Conservation (phyloP, 345 rosid genomes). For the Barbarea vulgaris region DNA sequence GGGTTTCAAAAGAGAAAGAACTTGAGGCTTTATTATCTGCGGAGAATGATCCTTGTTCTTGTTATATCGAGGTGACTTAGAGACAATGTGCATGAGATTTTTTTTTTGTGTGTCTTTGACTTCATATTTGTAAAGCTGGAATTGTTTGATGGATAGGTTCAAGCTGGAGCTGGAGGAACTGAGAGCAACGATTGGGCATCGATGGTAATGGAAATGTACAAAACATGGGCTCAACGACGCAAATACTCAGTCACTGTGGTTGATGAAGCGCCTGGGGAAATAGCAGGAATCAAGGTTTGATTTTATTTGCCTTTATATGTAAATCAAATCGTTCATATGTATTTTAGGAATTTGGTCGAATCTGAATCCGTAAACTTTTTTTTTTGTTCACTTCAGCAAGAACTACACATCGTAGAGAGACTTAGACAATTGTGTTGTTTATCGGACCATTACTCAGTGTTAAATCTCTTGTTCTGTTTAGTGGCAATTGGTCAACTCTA, state of each 20-base stretch:
- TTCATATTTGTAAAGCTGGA: neutral
- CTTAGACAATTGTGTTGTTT: neutral
- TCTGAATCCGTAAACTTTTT: neutral
- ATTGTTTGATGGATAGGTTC: constrained; percentile 55
- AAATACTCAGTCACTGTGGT: constrained; percentile 67
- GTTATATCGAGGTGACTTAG: constrained; percentile 75
- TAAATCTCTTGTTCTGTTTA: neutral
- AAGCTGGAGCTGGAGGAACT: constrained; percentile 98
- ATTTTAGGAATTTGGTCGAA: neutral
- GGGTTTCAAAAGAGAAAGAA: constrained; percentile 77
- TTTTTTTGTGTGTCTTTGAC: constrained; percentile 13
- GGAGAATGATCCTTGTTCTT: constrained; percentile 77
- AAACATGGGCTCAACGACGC: constrained; percentile 72
- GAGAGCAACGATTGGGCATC: constrained; percentile 99
- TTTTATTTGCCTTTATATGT: neutral
- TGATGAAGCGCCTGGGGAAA: constrained; percentile 90
- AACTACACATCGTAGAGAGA: constrained; percentile 4
- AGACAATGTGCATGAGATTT: constrained; percentile 7
- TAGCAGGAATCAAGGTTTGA: constrained; percentile 92
- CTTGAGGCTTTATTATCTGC: constrained; percentile 85
- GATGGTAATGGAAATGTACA: constrained; percentile 95
- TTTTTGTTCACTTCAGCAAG: neutral
- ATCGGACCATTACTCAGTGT: neutral
- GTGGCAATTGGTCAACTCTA: neutral
- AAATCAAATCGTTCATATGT: neutral